Evolutionary conservation across 805 yeast species (phyloP), one percentile per base, ranked within the genome.

Genomic region (Zygotorulaspora sp.): DNA sequence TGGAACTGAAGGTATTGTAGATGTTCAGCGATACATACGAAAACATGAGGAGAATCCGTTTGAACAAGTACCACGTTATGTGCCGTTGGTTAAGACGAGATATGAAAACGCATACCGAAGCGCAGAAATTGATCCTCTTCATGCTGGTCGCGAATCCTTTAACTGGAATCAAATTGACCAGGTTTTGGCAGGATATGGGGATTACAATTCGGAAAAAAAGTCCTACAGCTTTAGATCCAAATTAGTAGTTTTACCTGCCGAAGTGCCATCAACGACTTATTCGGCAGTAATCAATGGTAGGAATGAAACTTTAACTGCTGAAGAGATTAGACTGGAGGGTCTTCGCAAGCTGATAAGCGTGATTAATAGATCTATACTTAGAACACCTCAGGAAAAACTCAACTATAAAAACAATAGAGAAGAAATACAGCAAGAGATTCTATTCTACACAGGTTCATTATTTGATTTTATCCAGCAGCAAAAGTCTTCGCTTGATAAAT

Each of bases 151-250:
- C 2, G 62, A 72, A 30, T 65, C 68, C 10, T 74, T 77, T 44
- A 88, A 89, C 45, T 92, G 98, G 98, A 89, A 89, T 50, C 83
- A 80, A 45, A 70, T 89, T 48, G 99, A 92, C 64, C 96, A 87
- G 53, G 75, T 76, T 16, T 60, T 89, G n/a, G 95, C 97, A 0
- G 98, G 98, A 3, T 84, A 81, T 56, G 88, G 82, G 19, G 96
- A 87, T 47, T 75, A 77, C 1, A 64, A 77, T 39, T 46, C 57
- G 6, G 77, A 78, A 9, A 76, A 71, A 12, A 72, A 71, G 8
- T 68, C 70, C 41, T 72, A 71, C 40, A 70, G 72, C 22, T 83
- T 78, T 55, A 70, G 83, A 47, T 74, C 89, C 57, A 81, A 94
- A 53, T 86, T 88, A 63, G 97, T 88, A 3, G 70, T 92, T 2